Percentiles rank a stretch among this genome's conserved stretches.
phyloP scores from a whole-genome alignment of 352 stramenopile genomes.

The Globisporangium takayamanum region DNA sequence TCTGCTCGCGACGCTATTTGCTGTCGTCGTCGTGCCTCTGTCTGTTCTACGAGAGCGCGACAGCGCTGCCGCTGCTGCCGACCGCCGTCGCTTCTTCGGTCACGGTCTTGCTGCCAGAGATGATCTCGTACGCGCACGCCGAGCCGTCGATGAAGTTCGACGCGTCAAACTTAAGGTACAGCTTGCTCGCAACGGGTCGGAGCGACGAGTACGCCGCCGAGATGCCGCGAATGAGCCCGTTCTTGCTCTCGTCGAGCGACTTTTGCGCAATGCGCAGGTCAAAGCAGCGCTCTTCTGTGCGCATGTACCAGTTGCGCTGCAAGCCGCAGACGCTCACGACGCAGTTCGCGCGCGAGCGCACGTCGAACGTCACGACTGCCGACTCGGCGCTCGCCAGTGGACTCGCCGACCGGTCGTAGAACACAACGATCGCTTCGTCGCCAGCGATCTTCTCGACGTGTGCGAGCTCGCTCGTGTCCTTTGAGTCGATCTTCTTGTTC shows the following conservation, averaged over 20 bases:
- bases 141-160: conserved; percentile 70
- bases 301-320: conserved; percentile 56
- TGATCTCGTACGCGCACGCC: conserved; percentile 61
- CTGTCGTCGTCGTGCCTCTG: background rate
- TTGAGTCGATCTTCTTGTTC: conserved; percentile 19
- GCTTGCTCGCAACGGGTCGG: conserved; percentile 45
- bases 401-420: conserved; percentile 42
- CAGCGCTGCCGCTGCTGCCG: background rate
- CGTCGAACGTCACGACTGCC: conserved; percentile 61
- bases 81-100: conserved; percentile 5
- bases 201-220: conserved; percentile 52
- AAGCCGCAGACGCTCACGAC: conserved; percentile 68
- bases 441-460: conserved; percentile 51
- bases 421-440: conserved; percentile 64
- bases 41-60: conserved; percentile 5
- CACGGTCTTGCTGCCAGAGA: conserved; percentile 56
- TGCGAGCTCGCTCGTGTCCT: conserved; percentile 21
- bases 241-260: conserved; percentile 37
- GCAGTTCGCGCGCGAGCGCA: conserved; percentile 60
- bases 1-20: background rate
- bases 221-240: conserved; percentile 60
- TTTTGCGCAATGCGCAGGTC: conserved; percentile 66
- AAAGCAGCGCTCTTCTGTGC: conserved; percentile 60
- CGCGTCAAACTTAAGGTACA: conserved; percentile 78
- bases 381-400: conserved; percentile 36